Percentiles rank a stretch among this genome's conserved stretches.
These are phyloP conservation scores for Chytriomyces sp. DNA, from an alignment of 192 early-diverging fungal genomes.

Conservation along the genomic window DNA sequence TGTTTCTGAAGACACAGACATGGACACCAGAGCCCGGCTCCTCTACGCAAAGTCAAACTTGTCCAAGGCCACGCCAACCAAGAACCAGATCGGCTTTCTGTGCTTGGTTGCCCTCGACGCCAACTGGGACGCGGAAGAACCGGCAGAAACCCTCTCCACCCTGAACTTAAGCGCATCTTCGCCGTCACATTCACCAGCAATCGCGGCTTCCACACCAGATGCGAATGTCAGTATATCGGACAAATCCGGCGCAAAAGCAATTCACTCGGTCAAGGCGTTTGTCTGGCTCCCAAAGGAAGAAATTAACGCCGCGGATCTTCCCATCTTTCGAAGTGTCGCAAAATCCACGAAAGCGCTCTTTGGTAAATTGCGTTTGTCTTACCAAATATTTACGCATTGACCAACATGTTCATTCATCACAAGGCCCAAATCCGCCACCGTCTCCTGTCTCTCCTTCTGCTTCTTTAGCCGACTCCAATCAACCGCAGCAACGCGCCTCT, in stretches of 20 bases:
- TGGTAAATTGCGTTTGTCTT: not conserved
- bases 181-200: not conserved
- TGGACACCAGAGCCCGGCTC: not conserved
- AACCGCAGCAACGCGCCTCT: not conserved
- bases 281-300: slow-evolving; percentile 39
- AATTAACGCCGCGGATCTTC: slow-evolving; percentile 24
- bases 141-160: too few relatives aligned
- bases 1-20: not conserved
- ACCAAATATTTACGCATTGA: not conserved
- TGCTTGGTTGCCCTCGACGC: slow-evolving; percentile 5
- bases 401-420: not conserved
- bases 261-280: not conserved
- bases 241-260: too few relatives aligned
- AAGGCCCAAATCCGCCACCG: not conserved
- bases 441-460: slow-evolving; percentile 20
- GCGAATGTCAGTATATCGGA: too few relatives aligned
- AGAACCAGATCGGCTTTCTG: slow-evolving; percentile 12
- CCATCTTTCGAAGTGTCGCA: slow-evolving; percentile 35
- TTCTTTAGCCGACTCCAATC: not conserved
- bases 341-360: slow-evolving; percentile 19
- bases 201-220: not conserved
- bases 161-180: not conserved
- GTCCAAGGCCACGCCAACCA: not conserved
- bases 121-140: too few relatives aligned
- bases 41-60: slow-evolving; percentile 2